Evolutionary conservation across 768 basidiomycete species (phyloP), one percentile per base, ranked within the genome.

Genomic region (Boletus subcaerulescens): DNA sequence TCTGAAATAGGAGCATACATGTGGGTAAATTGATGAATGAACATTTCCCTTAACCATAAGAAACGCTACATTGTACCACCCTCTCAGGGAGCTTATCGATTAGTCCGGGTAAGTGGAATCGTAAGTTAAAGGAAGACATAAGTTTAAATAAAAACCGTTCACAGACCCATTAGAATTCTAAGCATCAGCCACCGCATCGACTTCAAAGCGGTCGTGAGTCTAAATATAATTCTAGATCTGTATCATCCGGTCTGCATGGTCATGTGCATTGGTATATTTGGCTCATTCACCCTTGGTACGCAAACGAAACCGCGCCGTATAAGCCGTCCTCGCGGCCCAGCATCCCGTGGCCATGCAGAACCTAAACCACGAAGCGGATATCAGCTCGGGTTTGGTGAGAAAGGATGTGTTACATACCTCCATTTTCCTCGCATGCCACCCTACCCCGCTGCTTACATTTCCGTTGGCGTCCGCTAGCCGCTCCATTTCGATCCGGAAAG

Each of bases 351-450:
- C 94, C 96, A 64, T 90, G 87, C 54, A 99, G 70, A 22, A 98
- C 78, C 89, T 91, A 53, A 29, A 33, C 2, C 13, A 45, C 33
- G 31, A 57, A 39, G 41, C 40, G 12, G 51, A 31, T 33, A 43
- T 61, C 35, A 55, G 33, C 31, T 17, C 13, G 24, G 26, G 26
- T 51, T 18, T 33, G 55, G 17, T 18, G 46, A 41, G 11, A 7
- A 57, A 46, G 4, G 5, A 17, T 45, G 57, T 24, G n/a, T 38
- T n/a, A 74, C 86, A 53, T 63, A 92, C 91, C 83, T 97, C 94
- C 91, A 97, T 93, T 75, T 99, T 99, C 54, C 95, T 76, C 20
- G 91, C 86, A 73, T 97, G 93, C 94, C 95, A 98, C 1, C 96
- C 96, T 6, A 96, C 83, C 4, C 88, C 89, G 63, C 88, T 91